Evolutionary conservation across 805 yeast genomes (phyloP).

Genomic region (Sugiyamaella marilandica): DNA sequence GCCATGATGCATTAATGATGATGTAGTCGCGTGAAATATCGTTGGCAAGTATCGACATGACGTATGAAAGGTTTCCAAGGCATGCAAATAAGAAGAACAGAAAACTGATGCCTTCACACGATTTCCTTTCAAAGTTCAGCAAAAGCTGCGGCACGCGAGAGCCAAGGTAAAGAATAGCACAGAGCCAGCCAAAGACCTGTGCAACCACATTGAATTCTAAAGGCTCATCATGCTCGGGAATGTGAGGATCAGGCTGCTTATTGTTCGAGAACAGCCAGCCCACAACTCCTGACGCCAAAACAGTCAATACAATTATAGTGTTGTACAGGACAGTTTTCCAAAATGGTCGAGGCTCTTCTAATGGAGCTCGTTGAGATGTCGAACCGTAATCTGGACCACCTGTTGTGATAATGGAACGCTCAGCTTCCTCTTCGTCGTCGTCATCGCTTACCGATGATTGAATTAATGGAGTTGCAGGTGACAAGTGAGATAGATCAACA

Average conservation of each 20-base stretch:
- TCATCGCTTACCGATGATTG: slow-evolving; percentile 48
- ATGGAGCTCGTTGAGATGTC: slow-evolving; percentile 4
- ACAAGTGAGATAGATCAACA: slow-evolving; percentile 71
- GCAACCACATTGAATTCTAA: slow-evolving; percentile 70
- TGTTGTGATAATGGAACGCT: not conserved
- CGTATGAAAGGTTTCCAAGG: slow-evolving; percentile 87
- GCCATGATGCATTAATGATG: slow-evolving; percentile 84
- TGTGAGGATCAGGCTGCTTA: slow-evolving; percentile 33
- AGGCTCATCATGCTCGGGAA: slow-evolving; percentile 28
- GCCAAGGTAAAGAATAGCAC: slow-evolving; percentile 53
- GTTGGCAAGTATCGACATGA: slow-evolving; percentile 73
- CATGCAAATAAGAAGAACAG: slow-evolving; percentile 93
- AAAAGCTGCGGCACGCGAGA: slow-evolving; percentile 91
- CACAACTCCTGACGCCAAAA: slow-evolving; percentile 71
- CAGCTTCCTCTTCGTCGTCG: slow-evolving; percentile 8
- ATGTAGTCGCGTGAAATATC: slow-evolving; percentile 67
- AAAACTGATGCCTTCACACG: slow-evolving; percentile 93
- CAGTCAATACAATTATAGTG: slow-evolving; percentile 55
- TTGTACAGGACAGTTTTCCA: slow-evolving; percentile 24
- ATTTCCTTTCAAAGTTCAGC: slow-evolving; percentile 77
- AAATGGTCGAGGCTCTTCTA: slow-evolving; percentile 9
- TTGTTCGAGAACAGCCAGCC: slow-evolving; percentile 74
- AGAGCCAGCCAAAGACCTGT: slow-evolving; percentile 75
- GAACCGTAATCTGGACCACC: not conserved
- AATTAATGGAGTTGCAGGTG: slow-evolving; percentile 82